A percentile compares a stretch with the other conserved stretches of the same genome.
Conservation (phyloP, 108 stramenopile species). For the Pelagomonas calceolata region DNA sequence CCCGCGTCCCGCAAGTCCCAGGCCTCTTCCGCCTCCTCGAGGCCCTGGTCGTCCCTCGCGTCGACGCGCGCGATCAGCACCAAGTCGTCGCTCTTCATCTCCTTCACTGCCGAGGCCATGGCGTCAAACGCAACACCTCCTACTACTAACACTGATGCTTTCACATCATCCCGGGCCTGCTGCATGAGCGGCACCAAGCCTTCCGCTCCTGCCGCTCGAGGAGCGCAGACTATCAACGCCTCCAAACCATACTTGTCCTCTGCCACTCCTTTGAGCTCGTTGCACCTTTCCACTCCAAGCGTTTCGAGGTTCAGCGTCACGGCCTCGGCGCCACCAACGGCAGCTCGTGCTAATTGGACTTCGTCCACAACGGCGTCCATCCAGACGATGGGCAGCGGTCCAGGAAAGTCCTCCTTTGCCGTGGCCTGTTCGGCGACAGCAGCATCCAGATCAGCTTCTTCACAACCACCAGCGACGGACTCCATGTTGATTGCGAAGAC, state of each 20-base stretch:
- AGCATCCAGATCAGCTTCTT: background rate
- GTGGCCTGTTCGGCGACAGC: constrained; percentile 43
- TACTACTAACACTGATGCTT: constrained; percentile 49
- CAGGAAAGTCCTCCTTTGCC: constrained; percentile 55
- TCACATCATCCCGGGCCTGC: constrained; percentile 52
- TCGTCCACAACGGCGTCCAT: constrained; percentile 68
- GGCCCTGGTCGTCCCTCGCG: constrained; percentile 51
- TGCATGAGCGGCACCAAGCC: constrained; percentile 45
- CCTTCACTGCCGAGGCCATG: background rate
- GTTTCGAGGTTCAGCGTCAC: constrained; percentile 40
- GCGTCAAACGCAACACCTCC: constrained; percentile 24
- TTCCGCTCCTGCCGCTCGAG: constrained; percentile 43
- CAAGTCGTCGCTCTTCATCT: constrained; percentile 44
- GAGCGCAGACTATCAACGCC: constrained; percentile 21
- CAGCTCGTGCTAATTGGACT: constrained; percentile 59
- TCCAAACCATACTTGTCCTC: background rate
- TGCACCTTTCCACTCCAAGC: constrained; percentile 37
- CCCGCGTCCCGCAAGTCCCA: constrained; percentile 70
- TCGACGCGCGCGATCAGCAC: constrained; percentile 55
- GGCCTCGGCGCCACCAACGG: constrained; percentile 45
- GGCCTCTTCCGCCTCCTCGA: constrained; percentile 74
- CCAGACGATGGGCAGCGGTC: constrained; percentile 60
- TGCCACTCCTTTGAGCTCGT: constrained; percentile 8
- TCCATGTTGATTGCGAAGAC: background rate
- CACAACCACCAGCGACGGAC: background rate